Base-by-base conservation (phyloP, 176 grass and related monocot species). In the Phoenix dactylifera region DNA sequence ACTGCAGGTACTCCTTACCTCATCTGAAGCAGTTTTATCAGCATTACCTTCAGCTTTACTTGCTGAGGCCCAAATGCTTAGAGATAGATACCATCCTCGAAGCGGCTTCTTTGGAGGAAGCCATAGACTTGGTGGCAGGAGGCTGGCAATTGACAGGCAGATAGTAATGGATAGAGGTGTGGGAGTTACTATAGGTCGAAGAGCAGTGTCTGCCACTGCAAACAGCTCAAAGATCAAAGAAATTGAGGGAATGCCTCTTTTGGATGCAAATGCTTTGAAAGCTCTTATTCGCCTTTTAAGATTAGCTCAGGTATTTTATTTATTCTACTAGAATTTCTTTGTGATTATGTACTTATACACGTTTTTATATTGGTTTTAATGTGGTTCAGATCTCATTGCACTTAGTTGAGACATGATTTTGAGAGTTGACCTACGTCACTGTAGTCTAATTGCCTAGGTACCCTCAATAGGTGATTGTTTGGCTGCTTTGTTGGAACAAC, bases 61-160 rank as follows among this genome's bases (percentile, higher is more conserved):
- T 18, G 88, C 83, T 57, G 88, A 92, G 76, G 88, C 88, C 71
- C 88, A 87, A 77, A 77, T 92, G 73, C 83, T 92, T 28, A 68
- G 88, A 52, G 88, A 92, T 71, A 80, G 88, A 74, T 84, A 83
- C 50, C 82, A 72, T 53, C 77, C 80, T 72, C 71, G 83, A 30
- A 80, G 73, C 54, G 80, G 80, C 65, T 73, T 87, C 23, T 92
- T 92, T 28, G 80, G 88, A 63, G 87, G 83, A 22, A 76, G 67
- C 58, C 85, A 92, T 22, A 79, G 88, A 29, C 77, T 86, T 57
- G 82, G 79, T 55, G 75, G 73, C 24, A 72, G 83, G 55, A 87
- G 88, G 63, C 39, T 82, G 52, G 54, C 76, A 29, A 54, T 60
- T 19, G 76, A 86, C 50, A 81, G 70, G 55, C 87, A 91, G 23